Conservation (phyloP, 2,329 filamentous ascomycete genomes). For the Lachnellula hyalina region DNA sequence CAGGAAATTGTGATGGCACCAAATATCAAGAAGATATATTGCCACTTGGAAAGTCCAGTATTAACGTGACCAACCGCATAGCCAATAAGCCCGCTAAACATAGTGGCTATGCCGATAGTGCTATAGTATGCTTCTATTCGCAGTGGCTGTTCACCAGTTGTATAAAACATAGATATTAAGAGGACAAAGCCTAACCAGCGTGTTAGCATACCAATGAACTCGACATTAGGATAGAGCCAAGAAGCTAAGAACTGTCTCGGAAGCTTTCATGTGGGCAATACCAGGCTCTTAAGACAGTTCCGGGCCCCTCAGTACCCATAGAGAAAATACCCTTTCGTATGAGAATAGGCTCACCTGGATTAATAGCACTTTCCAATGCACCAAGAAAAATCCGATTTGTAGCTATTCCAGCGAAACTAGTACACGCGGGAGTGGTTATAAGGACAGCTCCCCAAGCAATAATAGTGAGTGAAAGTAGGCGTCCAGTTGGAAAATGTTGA, state of each 20-base stretch:
- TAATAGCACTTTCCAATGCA: constrained; percentile 31
- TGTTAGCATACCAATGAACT: too few relatives aligned
- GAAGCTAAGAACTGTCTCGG: too few relatives aligned
- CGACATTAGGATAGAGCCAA: too few relatives aligned
- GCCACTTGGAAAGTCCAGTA: constrained; percentile 28
- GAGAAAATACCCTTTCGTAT: too few relatives aligned
- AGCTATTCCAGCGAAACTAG: constrained; percentile 26
- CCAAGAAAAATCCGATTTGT: constrained; percentile 32
- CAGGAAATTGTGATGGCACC: constrained; percentile 29
- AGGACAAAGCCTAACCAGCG: constrained; percentile 31
- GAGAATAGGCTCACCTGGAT: constrained; percentile 13
- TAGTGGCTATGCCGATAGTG: constrained; percentile 34
- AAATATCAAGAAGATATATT: constrained; percentile 34
- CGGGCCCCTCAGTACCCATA: too few relatives aligned
- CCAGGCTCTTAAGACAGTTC: too few relatives aligned
- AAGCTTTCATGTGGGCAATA: too few relatives aligned
- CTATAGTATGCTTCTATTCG: constrained; percentile 36
- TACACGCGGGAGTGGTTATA: constrained; percentile 31
- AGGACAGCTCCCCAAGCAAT: constrained; percentile 32
- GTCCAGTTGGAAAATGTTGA: constrained; percentile 24
- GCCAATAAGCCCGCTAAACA: constrained; percentile 31
- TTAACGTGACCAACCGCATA: constrained; percentile 26
- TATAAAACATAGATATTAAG: constrained; percentile 37
- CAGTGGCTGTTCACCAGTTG: constrained; percentile 34
- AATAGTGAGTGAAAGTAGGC: constrained; percentile 7